Evolutionary conservation across 768 basidiomycete species (phyloP).

Genomic region (Tephrocybe rancida): DNA sequence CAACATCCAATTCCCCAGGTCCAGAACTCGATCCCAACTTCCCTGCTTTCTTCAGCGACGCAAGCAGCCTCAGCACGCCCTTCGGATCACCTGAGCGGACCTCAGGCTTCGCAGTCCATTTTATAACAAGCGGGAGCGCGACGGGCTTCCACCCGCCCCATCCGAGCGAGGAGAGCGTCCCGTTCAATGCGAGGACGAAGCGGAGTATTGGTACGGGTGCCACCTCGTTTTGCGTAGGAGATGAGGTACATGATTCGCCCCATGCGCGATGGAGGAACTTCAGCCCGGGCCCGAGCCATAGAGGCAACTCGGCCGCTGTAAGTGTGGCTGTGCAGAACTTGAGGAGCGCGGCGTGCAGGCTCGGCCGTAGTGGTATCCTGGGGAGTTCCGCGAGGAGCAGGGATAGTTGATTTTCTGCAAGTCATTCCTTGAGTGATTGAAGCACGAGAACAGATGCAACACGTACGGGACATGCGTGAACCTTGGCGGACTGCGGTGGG

Average conservation of each 20-base stretch:
- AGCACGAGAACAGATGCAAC: neutral
- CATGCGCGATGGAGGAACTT: conserved; percentile 58
- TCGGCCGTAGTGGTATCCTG: conserved; percentile 28
- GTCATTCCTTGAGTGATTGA: conserved; percentile 1
- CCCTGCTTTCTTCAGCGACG: conserved; percentile 45
- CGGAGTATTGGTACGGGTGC: neutral
- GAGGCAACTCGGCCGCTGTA: conserved; percentile 44
- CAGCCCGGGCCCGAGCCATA: conserved; percentile 58
- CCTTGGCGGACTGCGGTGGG: conserved; percentile 70
- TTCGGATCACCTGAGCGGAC: conserved; percentile 47
- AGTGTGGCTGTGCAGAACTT: conserved; percentile 42
- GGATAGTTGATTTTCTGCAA: conserved; percentile 36
- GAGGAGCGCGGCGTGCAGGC: conserved; percentile 34
- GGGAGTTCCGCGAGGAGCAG: conserved; percentile 32
- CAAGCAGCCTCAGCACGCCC: conserved; percentile 49
- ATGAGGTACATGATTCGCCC: conserved; percentile 21
- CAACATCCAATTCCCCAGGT: conserved; percentile 51
- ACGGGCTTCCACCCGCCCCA: conserved; percentile 83
- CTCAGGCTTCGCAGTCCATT: conserved; percentile 41
- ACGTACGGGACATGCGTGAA: conserved; percentile 64
- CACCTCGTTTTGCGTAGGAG: conserved; percentile 8
- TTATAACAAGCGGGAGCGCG: conserved; percentile 60
- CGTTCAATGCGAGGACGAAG: conserved; percentile 59
- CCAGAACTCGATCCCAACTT: conserved; percentile 53
- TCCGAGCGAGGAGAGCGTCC: conserved; percentile 59